phyloP scores from a whole-genome alignment of 2,329 filamentous ascomycete genomes.

The Lasiodiplodia citricola region DNA sequence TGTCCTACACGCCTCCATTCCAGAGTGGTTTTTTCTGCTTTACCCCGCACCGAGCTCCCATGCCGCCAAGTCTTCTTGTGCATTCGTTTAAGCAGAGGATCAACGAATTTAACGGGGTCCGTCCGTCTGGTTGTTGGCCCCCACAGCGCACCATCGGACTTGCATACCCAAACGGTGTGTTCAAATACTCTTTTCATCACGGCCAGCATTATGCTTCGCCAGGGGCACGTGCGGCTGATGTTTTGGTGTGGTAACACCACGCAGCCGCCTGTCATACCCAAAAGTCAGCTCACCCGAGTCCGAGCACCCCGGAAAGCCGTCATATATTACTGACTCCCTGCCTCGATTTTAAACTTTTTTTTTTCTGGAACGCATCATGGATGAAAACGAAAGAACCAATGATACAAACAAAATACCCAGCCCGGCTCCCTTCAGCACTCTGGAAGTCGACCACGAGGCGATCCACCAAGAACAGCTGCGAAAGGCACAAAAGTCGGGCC shows the following conservation, averaged over 20 bases:
- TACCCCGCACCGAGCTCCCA: too few species aligned
- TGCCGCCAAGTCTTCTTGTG: too few species aligned
- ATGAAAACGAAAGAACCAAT: background rate
- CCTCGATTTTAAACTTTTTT: background rate
- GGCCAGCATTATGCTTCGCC: background rate
- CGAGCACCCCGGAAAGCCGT: background rate
- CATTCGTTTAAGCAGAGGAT: too few species aligned
- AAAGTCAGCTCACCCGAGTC: background rate
- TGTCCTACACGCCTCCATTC: too few species aligned
- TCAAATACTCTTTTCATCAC: background rate
- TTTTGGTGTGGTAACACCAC: background rate
- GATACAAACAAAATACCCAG: background rate
- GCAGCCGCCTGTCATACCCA: background rate
- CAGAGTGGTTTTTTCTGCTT: too few species aligned
- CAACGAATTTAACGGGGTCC: background rate
- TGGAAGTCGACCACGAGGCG: background rate
- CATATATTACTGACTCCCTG: background rate
- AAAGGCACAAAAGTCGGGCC: background rate
- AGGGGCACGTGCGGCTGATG: background rate
- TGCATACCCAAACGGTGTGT: background rate
- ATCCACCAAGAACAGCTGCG: background rate
- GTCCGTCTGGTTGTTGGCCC: background rate
- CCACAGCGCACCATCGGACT: background rate
- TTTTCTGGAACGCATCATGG: background rate
- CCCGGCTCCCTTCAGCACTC: background rate